A percentile compares a stretch with the other conserved stretches of the same genome.
Conservation (phyloP, 177 flowering plant genomes). For the Vitis hybrid region DNA sequence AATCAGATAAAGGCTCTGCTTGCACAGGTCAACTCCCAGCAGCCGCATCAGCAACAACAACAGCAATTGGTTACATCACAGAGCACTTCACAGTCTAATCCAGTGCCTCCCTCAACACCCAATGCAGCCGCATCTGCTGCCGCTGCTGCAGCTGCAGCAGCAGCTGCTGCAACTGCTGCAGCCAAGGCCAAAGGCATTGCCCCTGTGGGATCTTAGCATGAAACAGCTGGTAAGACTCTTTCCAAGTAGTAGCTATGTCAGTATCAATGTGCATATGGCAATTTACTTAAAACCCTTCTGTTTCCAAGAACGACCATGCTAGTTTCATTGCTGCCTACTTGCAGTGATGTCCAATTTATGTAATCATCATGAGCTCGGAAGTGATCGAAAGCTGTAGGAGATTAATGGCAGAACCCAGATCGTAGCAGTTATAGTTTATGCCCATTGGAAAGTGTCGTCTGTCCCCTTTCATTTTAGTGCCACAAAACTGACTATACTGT, state of each 20-base stretch:
- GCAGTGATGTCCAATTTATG: conserved; percentile 2
- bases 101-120: conserved; percentile 55
- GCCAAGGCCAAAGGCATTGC: conserved; percentile 74
- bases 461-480: neutral
- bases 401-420: neutral
- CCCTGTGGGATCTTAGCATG: conserved; percentile 69
- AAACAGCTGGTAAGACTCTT: neutral
- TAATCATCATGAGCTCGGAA: conserved; percentile 6
- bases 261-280: conserved; percentile 27
- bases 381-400: conserved; percentile 7
- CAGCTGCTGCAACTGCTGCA: conserved; percentile 66
- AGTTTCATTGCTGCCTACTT: conserved; percentile 1
- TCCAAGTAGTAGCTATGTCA: neutral
- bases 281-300: neutral
- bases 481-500: no score
- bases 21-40: conserved; percentile 55
- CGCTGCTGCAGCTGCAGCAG: conserved; percentile 70
- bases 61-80: conserved; percentile 35
- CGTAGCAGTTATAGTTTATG: conserved; percentile 14
- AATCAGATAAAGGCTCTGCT: conserved; percentile 73
- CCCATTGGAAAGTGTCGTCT: neutral
- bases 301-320: neutral
- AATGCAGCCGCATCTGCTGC: conserved; percentile 55
- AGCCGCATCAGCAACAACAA: conserved; percentile 41
- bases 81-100: conserved; percentile 48